phyloP scores from a whole-genome alignment of 305 asterid genomes.

The Fraxinus ornus region DNA sequence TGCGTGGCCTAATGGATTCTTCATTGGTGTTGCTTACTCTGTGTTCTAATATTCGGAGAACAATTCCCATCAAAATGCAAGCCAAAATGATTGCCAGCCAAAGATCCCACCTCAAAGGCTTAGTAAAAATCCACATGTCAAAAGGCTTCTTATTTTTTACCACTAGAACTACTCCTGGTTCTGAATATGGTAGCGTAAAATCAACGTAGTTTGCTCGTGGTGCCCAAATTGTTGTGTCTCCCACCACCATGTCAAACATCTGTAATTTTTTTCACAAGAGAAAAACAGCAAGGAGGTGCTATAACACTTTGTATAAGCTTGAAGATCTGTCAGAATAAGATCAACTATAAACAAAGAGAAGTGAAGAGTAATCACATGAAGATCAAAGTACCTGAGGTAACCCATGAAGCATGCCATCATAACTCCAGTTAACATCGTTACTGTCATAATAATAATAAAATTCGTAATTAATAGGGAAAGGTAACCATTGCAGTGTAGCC shows the following conservation, averaged over 20 bases:
- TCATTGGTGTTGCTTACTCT: constrained; percentile 12
- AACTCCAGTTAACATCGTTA: constrained; percentile 15
- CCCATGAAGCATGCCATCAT: constrained; percentile 33
- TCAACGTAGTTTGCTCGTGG: constrained; percentile 44
- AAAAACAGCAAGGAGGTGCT: neutral
- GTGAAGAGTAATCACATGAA: neutral
- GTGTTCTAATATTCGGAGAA: constrained; percentile 43
- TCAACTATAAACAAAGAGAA: neutral
- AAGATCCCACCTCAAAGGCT: constrained; percentile 65
- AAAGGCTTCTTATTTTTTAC: constrained; percentile 43
- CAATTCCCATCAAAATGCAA: constrained; percentile 45
- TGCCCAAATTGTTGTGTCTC: constrained; percentile 54
- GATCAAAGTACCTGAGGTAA: constrained; percentile 34
- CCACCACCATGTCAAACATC: constrained; percentile 51
- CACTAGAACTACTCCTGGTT: constrained; percentile 50
- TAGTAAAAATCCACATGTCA: constrained; percentile 55
- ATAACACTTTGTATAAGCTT: neutral
- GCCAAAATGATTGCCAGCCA: constrained; percentile 49
- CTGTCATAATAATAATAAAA: constrained; percentile 26
- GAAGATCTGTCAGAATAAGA: neutral
- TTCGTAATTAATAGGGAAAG: constrained; percentile 29
- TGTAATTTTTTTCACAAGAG: neutral
- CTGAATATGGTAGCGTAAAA: constrained; percentile 54
- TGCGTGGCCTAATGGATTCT: constrained; percentile 17
- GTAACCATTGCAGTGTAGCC: constrained; percentile 31